Base-by-base conservation (phyloP, 352 stramenopile species). In the Bremia lactucae region DNA sequence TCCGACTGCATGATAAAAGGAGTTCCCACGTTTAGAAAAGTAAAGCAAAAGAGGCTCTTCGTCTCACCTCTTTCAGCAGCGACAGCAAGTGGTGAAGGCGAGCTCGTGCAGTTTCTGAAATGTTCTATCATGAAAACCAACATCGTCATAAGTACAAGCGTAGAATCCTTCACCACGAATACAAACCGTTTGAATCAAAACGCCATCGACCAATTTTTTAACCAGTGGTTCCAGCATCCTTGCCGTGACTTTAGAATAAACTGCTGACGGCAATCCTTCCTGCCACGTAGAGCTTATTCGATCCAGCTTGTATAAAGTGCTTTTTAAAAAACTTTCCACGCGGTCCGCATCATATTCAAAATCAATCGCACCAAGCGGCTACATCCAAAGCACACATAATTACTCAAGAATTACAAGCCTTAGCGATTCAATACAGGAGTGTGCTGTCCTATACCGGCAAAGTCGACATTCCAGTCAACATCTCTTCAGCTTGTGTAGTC, bases 291-390 rank as follows among this genome's bases (percentile, higher is more conserved):
- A 51, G 15, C 50, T 69, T 20, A 87, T 65, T 13, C 51, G 59
- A 25, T 80, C 72, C 4, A 92, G 49, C 49, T 86, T 84, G 55
- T 83, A 82, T 10, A 88, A 46, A 3, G 48, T 39, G 11, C 54
- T 51, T 41, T 82, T 83, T 25, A 89, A 11, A 14, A 72, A 84
- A 6, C 52, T 60, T 39, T 89, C 79, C 0, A 84, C 39, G 5
- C 44, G 65, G 11, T 55, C 44, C 40, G 63, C 56, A 14, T 57
- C 44, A 1, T 49, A 36, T 23, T 75, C 55, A 1, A 61, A 65
- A 46, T 79, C 57, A 24, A 78, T 29, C 7, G 64, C 46, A 16
- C 49, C 41, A 42, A 80, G 61, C 14, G 64, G 48, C 70, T 83
- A 38, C 0, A 41, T n/a, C n/a, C n/a, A n/a, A n/a, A n/a, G n/a